Evolutionary conservation across 163 green algal genomes (phyloP), one percentile per base, ranked within the genome.

Genomic region (Prototheca wickerhamii): DNA sequence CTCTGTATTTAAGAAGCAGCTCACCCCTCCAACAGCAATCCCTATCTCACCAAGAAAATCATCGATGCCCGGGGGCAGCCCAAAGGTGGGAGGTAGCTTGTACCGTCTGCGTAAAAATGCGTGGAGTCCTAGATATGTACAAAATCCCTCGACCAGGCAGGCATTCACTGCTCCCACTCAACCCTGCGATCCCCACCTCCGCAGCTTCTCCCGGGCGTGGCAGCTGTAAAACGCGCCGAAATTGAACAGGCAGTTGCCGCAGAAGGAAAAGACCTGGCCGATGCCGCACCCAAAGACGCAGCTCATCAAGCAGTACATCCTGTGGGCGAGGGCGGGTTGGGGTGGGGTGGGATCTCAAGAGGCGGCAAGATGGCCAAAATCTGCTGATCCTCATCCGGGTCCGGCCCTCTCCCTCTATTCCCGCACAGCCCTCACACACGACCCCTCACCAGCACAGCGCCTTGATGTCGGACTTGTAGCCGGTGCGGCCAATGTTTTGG

Each of bases 161-260:
- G 12, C 40, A 49, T 49, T 49, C 12, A 49, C 12, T 23, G 12
- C 40, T 49, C 40, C 15, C 10, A 49, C 40, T 10, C 10, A 49
- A 49, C 40, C 40, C 4, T 34, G 29, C 15, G 31, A 2, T 4
- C 20, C 70, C 33, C 31, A 68, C 67, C 70, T 60, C 3, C 76
- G 56, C 34, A 83, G 32, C 51, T 75, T 76, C 69, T 81, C 69
- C 4, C 76, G 66, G 0, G 66, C 59, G 25, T 83, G 76, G 66
- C 76, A 83, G 23, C 37, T 65, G 63, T 77, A 83, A 34, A 64
- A 75, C n/a, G 76, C 72, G 18, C 25, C 54, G 30, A 65, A 83
- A 64, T 81, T 83, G 49, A 65, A 65, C 32, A 73, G 62, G 21
- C 43, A 58, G 60, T 76, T 77, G 32, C 76, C 72, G 26, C 67